Evolutionary conservation across 1,284 basidiomycete species (phyloP).

Genomic region (Fomes fomentarius): DNA sequence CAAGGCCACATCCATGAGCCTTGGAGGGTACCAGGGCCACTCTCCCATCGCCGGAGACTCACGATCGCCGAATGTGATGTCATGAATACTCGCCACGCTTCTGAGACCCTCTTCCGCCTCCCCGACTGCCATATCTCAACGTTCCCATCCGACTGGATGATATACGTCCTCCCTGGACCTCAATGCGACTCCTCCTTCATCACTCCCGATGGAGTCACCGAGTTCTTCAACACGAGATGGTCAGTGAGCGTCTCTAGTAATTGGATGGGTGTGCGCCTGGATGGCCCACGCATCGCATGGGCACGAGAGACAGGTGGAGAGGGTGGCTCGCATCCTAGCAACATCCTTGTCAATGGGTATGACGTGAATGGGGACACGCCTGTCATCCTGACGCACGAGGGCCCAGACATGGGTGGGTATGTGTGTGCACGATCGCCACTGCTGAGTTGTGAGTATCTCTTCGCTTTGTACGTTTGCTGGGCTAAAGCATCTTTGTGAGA

Average conservation of each 20-base stretch:
- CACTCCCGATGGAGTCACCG: slow-evolving; percentile 46
- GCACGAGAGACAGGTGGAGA: slow-evolving; percentile 65
- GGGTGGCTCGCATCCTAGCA: slow-evolving; percentile 74
- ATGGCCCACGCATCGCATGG: slow-evolving; percentile 58
- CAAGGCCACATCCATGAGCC: slow-evolving; percentile 62
- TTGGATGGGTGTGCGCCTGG: slow-evolving; percentile 58
- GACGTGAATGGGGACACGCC: slow-evolving; percentile 77
- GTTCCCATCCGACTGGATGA: slow-evolving; percentile 53
- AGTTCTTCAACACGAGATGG: slow-evolving; percentile 56
- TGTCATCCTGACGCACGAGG: slow-evolving; percentile 65
- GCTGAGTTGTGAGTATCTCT: slow-evolving; percentile 48
- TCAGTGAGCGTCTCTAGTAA: slow-evolving; percentile 60
- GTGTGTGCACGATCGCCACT: slow-evolving; percentile 54
- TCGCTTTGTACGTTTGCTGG: too few relatives aligned
- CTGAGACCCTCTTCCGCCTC: slow-evolving; percentile 4
- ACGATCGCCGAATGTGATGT: slow-evolving; percentile 38
- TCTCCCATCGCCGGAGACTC: slow-evolving; percentile 51
- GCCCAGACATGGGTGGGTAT: slow-evolving; percentile 70
- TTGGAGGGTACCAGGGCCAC: slow-evolving; percentile 69
- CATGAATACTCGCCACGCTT: too few relatives aligned
- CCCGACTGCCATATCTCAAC: slow-evolving; percentile 39
- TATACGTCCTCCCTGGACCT: slow-evolving; percentile 64
- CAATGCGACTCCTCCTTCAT: slow-evolving; percentile 65
- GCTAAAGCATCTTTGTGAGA: too few relatives aligned
- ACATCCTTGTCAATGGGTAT: slow-evolving; percentile 74